Evolutionary conservation across 495 filamentous ascomycete species (phyloP).

Genomic region (Halenospora varia): DNA sequence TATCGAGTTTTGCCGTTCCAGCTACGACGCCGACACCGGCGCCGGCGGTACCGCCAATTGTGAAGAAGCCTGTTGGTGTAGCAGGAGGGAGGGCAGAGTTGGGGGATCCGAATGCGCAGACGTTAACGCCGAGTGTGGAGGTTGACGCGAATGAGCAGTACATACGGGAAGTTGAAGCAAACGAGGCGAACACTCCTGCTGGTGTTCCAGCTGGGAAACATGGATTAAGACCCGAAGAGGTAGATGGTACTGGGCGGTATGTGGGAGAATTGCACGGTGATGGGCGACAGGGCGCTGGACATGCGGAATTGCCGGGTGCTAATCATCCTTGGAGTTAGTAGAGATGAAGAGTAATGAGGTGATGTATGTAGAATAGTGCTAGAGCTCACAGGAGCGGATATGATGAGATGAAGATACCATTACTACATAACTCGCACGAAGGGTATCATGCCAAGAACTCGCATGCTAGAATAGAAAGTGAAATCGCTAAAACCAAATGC

Average conservation of each 20-base stretch:
- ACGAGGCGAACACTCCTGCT: no score
- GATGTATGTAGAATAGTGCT: not conserved
- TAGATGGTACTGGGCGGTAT: constrained; percentile 1
- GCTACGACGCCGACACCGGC: not conserved
- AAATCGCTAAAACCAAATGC: no score
- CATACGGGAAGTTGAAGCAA: not conserved
- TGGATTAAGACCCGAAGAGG: constrained; percentile 1
- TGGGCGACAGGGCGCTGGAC: not conserved
- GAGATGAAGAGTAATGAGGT: not conserved
- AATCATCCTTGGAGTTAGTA: not conserved
- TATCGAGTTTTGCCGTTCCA: not conserved
- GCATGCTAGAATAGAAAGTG: no score
- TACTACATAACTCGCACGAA: no score
- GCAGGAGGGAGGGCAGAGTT: constrained; percentile 4
- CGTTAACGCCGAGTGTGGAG: not conserved
- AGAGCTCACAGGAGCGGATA: no score
- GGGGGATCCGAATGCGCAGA: not conserved
- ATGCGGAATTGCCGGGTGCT: not conserved
- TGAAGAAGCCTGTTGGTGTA: not conserved
- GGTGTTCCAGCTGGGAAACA: no score
- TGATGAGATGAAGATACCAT: no score
- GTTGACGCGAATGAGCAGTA: not conserved
- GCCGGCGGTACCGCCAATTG: no score
- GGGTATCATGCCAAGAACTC: no score
- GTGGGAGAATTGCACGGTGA: constrained; percentile 4